Percentiles rank a stretch among this genome's conserved stretches.
These are phyloP conservation scores for Oryza glumipatula DNA, from an alignment of 176 grass and related monocot genomes.

Conservation along the genomic window DNA sequence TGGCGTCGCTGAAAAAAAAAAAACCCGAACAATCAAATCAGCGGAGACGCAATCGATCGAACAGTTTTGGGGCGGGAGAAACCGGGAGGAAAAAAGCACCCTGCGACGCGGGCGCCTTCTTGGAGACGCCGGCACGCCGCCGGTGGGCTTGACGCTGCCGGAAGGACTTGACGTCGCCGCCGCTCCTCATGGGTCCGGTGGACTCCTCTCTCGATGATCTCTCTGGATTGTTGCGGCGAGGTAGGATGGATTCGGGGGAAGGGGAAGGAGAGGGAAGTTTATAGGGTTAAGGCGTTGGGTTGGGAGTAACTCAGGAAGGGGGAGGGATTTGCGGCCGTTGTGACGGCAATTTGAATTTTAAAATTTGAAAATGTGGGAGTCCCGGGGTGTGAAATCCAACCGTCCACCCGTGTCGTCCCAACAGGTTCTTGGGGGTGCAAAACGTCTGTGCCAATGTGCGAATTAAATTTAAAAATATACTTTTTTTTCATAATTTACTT, in stretches of 20 bases:
- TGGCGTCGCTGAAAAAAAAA: background rate
- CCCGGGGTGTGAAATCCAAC: background rate
- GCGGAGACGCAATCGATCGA: background rate
- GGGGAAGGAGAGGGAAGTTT: background rate
- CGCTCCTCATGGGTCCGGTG: constrained; percentile 38
- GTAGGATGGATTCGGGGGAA: background rate
- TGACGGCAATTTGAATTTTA: constrained; percentile 34
- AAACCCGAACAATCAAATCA: background rate
- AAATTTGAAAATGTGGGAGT: constrained; percentile 27
- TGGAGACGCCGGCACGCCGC: constrained; percentile 46
- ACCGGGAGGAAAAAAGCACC: background rate
- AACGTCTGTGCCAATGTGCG: too few relatives aligned
- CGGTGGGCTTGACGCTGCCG: constrained; percentile 57
- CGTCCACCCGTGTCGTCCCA: background rate
- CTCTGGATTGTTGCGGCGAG: background rate
- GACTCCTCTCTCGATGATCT: background rate
- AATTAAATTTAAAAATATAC: too few relatives aligned
- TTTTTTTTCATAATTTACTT: too few relatives aligned
- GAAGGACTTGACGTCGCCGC: constrained; percentile 54
- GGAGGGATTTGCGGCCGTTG: constrained; percentile 9
- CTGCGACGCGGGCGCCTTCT: constrained; percentile 40
- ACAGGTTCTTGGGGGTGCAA: too few relatives aligned
- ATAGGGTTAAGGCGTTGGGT: background rate
- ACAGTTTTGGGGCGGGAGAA: background rate
- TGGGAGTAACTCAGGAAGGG: background rate